Evolutionary conservation across 371 early-diverging fungal species (phyloP).

Genomic region (Mucor piriformis): DNA sequence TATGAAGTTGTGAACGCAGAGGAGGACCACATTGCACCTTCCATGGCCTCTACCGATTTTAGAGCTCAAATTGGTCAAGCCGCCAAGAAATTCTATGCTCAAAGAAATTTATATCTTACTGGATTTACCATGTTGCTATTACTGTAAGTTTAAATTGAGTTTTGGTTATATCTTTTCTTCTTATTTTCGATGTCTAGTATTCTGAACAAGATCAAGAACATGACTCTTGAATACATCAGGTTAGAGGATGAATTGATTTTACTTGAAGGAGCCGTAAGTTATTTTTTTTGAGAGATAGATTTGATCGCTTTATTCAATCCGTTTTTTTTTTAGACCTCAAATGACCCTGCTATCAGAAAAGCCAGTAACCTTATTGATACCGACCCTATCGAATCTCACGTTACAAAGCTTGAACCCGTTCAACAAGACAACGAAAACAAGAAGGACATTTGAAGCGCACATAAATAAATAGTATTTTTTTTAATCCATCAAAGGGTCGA

Average conservation of each 20-base stretch:
- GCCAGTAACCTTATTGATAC: conserved; percentile 24
- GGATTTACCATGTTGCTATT: conserved; percentile 31
- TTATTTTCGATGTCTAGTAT: conserved; percentile 13
- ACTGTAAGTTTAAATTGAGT: conserved; percentile 21
- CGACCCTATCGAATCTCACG: conserved; percentile 16
- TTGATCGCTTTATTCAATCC: not conserved
- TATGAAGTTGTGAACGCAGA: conserved; percentile 34
- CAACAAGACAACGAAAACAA: conserved; percentile 18
- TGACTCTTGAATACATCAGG: conserved; percentile 26
- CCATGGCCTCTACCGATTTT: conserved; percentile 32
- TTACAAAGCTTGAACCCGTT: conserved; percentile 28
- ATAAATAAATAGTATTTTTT: no score
- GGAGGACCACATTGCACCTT: conserved; percentile 23
- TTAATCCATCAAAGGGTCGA: no score
- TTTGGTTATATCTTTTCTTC: no score
- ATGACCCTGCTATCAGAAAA: conserved; percentile 18
- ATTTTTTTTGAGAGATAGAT: not conserved
- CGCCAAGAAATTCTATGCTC: conserved; percentile 81
- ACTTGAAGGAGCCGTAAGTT: conserved; percentile 30
- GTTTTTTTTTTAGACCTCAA: conserved; percentile 10
- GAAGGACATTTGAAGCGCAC: conserved; percentile 18
- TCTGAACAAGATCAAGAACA: conserved; percentile 24
- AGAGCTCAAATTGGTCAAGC: conserved; percentile 62
- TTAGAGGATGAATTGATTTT: conserved; percentile 28
- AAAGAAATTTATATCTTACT: conserved; percentile 76